Evolutionary conservation across 148 eudicot species (phyloP).

Genomic region (Suaeda aralocaspica): DNA sequence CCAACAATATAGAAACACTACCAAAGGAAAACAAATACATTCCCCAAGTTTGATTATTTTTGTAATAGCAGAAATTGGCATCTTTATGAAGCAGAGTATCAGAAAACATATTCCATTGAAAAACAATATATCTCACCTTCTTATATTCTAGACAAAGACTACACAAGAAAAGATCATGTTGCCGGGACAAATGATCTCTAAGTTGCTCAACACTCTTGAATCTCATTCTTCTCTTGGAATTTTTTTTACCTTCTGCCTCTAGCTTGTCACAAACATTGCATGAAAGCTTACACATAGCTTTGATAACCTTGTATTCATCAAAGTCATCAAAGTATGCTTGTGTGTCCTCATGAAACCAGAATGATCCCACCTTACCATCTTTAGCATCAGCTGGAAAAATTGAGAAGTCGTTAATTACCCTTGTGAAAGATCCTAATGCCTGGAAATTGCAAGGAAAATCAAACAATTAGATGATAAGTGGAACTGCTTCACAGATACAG

Average conservation of each 20-base stretch:
- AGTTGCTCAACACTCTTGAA: slow-evolving; percentile 72
- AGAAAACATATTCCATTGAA: not conserved
- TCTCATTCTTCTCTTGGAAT: slow-evolving; percentile 45
- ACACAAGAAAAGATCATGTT: slow-evolving; percentile 74
- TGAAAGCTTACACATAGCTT: slow-evolving; percentile 90
- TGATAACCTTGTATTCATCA: slow-evolving; percentile 78
- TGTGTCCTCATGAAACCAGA: slow-evolving; percentile 83
- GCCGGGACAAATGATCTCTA: slow-evolving; percentile 69
- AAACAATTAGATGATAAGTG: slow-evolving; percentile 3
- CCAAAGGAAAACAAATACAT: not conserved
- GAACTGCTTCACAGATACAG: not conserved
- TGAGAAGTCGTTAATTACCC: slow-evolving; percentile 58
- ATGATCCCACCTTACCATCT: slow-evolving; percentile 70
- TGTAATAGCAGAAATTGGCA: not conserved
- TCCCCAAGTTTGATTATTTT: not conserved
- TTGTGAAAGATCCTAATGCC: slow-evolving; percentile 82
- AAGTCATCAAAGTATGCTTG: slow-evolving; percentile 77
- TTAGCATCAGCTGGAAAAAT: slow-evolving; percentile 55
- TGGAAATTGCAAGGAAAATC: slow-evolving; percentile 23
- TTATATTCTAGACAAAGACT: slow-evolving; percentile 77
- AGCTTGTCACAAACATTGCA: slow-evolving; percentile 72
- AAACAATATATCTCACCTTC: slow-evolving; percentile 42
- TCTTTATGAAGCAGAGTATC: not conserved
- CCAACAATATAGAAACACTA: not conserved
- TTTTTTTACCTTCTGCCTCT: slow-evolving; percentile 42